Conservation (phyloP, 352 stramenopile genomes). For the Pythium monospermum region DNA sequence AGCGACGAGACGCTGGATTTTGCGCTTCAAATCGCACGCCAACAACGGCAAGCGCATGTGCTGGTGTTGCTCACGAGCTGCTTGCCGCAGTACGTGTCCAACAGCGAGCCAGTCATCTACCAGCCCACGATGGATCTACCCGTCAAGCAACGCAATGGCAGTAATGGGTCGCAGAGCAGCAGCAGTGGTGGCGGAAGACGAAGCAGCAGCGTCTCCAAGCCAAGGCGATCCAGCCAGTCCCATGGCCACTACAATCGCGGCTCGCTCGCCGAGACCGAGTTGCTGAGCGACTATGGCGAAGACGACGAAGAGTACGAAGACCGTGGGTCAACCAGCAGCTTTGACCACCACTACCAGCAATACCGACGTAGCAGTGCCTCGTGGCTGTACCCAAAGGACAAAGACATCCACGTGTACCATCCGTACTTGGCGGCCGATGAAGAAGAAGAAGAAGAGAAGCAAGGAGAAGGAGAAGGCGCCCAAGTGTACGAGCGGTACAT, state of each 20-base stretch:
- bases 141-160: neutral
- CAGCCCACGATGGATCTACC: neutral
- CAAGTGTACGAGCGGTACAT: conserved; percentile 29
- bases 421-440: conserved; percentile 18
- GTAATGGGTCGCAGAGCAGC: neutral
- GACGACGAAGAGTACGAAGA: neutral
- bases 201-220: conserved; percentile 1
- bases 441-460: conserved; percentile 4
- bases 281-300: conserved; percentile 22
- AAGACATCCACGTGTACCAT: conserved; percentile 20
- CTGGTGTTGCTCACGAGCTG: conserved; percentile 68
- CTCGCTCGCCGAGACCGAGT: conserved; percentile 34
- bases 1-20: conserved; percentile 32
- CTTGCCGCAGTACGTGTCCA: conserved; percentile 38
- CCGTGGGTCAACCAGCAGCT: conserved; percentile 1
- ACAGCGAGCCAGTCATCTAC: neutral
- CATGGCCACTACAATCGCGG: conserved; percentile 16
- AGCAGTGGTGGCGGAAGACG: neutral
- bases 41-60: conserved; percentile 56
- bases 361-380: conserved; percentile 21
- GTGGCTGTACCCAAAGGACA: conserved; percentile 16
- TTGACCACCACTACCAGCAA: too few relatives aligned
- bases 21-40: conserved; percentile 43
- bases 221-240: conserved; percentile 7
- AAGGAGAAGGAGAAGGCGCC: conserved; percentile 1